These are phyloP conservation scores for Skeletonema marinoi DNA, from an alignment of 108 stramenopile genomes.

Conservation along the genomic window DNA sequence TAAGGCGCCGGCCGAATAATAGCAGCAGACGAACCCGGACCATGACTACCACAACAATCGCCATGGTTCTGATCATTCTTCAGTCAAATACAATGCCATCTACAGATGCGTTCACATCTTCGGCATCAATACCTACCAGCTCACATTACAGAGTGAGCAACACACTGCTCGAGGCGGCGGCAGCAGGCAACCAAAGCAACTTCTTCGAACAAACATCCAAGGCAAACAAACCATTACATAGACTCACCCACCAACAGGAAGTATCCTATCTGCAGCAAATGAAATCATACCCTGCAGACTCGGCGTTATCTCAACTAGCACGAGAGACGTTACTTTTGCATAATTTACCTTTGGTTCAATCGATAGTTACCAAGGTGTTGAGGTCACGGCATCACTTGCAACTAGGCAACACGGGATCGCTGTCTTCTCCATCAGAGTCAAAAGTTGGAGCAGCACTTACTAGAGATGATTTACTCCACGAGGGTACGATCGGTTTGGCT, in stretches of 20 bases:
- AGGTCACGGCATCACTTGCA: constrained; percentile 16
- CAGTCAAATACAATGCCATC: neutral
- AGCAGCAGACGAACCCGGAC: neutral
- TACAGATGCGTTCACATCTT: neutral
- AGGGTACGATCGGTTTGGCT: constrained; percentile 89
- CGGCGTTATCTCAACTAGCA: constrained; percentile 50
- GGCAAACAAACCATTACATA: constrained; percentile 3
- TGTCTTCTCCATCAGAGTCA: neutral
- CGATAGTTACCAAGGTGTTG: constrained; percentile 59
- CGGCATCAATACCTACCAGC: neutral
- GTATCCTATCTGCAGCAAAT: constrained; percentile 44
- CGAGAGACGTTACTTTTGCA: constrained; percentile 63
- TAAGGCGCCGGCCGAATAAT: neutral
- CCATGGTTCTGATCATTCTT: neutral
- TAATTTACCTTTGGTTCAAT: constrained; percentile 77
- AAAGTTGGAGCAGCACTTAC: constrained; percentile 43
- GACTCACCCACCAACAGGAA: constrained; percentile 57
- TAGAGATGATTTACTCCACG: constrained; percentile 89
- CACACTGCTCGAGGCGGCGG: neutral
- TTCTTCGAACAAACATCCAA: neutral
- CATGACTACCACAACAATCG: neutral
- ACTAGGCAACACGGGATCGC: neutral
- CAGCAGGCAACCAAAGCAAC: neutral
- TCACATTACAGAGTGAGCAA: neutral
- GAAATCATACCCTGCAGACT: constrained; percentile 51